Evolutionary conservation across 1,139 yeast genomes (phyloP).

Genomic region (Trichomonascaceae sp.): DNA sequence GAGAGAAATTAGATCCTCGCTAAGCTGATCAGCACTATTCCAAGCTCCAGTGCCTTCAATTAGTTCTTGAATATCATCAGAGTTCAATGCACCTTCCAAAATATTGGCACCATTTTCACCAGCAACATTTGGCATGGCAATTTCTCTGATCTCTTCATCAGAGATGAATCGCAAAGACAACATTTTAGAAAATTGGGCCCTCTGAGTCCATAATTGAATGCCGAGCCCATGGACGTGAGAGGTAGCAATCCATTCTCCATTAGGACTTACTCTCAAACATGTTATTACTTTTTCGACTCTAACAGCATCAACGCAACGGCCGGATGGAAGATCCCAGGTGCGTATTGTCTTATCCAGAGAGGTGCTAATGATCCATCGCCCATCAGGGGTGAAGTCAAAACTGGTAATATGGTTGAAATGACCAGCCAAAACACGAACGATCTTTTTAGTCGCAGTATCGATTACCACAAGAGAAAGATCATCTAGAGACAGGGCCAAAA

Average conservation of each 20-base stretch:
- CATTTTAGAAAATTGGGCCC: conserved; percentile 71
- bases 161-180: conserved; percentile 65
- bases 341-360: conserved; percentile 83
- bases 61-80: conserved; percentile 23
- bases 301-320: conserved; percentile 94
- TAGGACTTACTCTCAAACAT: conserved; percentile 70
- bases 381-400: conserved; percentile 89
- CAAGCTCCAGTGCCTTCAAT: conserved; percentile 29
- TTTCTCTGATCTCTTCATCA: conserved; percentile 49
- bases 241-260: conserved; percentile 89
- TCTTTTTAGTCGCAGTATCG: conserved; percentile 72
- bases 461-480: conserved; percentile 78
- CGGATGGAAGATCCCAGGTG: conserved; percentile 98
- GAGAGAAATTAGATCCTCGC: conserved; percentile 59
- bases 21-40: conserved; percentile 52
- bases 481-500: conserved; percentile 80
- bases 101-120: conserved; percentile 75
- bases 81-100: conserved; percentile 71
- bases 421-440: conserved; percentile 85
- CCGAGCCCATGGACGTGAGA: conserved; percentile 91
- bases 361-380: conserved; percentile 88
- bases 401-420: conserved; percentile 86
- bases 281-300: conserved; percentile 74
- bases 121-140: conserved; percentile 68
- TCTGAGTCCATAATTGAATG: conserved; percentile 85